A percentile compares a stretch with the other conserved stretches of the same genome.
Evolutionary conservation across 106 monocot genomes (phyloP).

Genomic region (Dactylorhiza incarnata): DNA sequence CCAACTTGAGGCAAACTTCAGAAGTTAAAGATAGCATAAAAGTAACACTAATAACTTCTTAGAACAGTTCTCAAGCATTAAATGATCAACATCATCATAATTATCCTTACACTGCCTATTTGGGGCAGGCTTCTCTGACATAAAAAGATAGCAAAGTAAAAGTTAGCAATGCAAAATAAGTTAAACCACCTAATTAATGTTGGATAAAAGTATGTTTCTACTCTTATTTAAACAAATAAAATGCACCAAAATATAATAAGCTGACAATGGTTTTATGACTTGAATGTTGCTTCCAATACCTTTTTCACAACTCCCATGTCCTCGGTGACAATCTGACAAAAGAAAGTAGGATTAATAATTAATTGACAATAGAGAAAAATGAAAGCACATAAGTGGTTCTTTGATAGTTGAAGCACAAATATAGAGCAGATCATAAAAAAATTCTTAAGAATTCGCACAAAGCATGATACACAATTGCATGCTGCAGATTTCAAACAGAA

Average conservation of each 20-base stretch:
- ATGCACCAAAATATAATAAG: not conserved
- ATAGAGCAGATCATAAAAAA: not conserved
- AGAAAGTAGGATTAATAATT: not conserved
- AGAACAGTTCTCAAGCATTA: not conserved
- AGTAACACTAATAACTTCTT: not conserved
- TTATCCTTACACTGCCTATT: not conserved
- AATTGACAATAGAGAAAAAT: not conserved
- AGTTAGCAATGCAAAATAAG: not conserved
- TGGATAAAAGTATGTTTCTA: not conserved
- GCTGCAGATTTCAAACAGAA: not conserved
- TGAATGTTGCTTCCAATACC: conserved; percentile 25
- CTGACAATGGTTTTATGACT: not conserved
- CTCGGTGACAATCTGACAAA: conserved; percentile 49
- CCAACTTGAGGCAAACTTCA: not conserved
- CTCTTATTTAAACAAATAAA: conserved; percentile 1
- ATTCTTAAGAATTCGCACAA: not conserved
- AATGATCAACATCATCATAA: not conserved
- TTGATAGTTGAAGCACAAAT: not conserved
- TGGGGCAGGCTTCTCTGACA: not conserved
- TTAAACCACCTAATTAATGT: not conserved
- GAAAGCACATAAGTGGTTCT: not conserved
- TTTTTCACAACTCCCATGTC: conserved; percentile 60
- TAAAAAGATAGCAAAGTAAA: not conserved
- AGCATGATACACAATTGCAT: not conserved
- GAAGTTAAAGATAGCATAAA: not conserved